Percentiles rank a stretch among this genome's conserved stretches.
Conservation (phyloP, 2,329 filamentous ascomycete genomes). For the Fusarium irregulare region DNA sequence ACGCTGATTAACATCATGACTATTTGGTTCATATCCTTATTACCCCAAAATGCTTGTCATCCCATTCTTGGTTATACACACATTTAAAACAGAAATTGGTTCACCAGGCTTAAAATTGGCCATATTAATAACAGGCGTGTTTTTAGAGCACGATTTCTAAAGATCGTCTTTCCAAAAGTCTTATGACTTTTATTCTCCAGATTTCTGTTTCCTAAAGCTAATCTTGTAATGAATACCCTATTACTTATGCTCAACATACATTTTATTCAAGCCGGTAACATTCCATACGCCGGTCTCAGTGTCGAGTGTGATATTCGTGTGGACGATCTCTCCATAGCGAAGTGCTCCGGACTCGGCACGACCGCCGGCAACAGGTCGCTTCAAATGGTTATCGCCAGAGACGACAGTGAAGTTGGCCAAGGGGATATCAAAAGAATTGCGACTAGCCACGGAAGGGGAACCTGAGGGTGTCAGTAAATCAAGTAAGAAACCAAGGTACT, state of each 20-base stretch:
- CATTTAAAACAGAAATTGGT: slow-evolving; percentile 35
- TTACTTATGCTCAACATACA: slow-evolving; percentile 26
- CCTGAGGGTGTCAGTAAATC: slow-evolving; percentile 1
- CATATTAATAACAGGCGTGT: slow-evolving; percentile 16
- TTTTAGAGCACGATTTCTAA: background rate
- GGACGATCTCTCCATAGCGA: slow-evolving; percentile 57
- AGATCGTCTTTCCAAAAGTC: background rate
- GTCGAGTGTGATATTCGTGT: slow-evolving; percentile 46
- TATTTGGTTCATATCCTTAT: slow-evolving; percentile 21
- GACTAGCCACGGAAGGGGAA: slow-evolving; percentile 65
- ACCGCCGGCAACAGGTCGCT: slow-evolving; percentile 56
- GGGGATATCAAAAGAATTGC: slow-evolving; percentile 72
- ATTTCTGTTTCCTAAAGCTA: background rate
- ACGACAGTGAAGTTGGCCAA: slow-evolving; percentile 77
- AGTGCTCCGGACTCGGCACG: slow-evolving; percentile 65
- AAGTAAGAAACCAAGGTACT: rapidly evolving
- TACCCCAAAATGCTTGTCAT: slow-evolving; percentile 21
- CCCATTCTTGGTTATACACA: slow-evolving; percentile 22
- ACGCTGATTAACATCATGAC: slow-evolving; percentile 17
- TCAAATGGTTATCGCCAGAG: slow-evolving; percentile 68
- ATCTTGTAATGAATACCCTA: background rate
- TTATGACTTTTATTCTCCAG: background rate
- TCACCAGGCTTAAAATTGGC: slow-evolving; percentile 14
- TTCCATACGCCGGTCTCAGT: slow-evolving; percentile 34
- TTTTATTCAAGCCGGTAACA: slow-evolving; percentile 9